Evolutionary conservation across 768 basidiomycete genomes (phyloP), one percentile per base, ranked within the genome.

Genomic region (Omphalotus guepiniiformis): DNA sequence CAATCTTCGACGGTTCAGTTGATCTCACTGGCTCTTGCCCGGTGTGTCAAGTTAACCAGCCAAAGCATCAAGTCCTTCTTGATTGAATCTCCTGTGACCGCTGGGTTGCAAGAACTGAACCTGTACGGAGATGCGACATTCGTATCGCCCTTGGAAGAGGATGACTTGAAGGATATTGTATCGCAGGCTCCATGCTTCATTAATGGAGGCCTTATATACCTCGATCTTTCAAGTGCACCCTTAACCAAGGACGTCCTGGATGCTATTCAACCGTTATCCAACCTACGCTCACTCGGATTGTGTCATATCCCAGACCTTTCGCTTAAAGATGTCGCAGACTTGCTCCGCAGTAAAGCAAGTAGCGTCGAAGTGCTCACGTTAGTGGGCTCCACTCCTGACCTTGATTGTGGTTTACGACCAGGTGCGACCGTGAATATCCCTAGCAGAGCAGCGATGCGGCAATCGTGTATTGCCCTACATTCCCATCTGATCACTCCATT

Each of bases 91-190:
- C 78, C 79, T 0, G 83, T 80, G 4, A 79, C 85, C 2, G 63
- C 64, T 27, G 70, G 73, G 34, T 69, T 94, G 43, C 72, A 68
- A 28, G 90, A 98, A 59, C 74, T 99, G 26, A 89, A 88, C 48
- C 76, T 99, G 4, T 96, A 90, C 57, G 93, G 92, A 22, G 93
- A 96, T 59, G 75, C 74, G 64, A 91, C 93, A 1, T 93, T 87
- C 65, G 71, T 80, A 0, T 87, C 83, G 15, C 82, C 88, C 2
- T 71, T 97, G 26, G 73, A 78, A 6, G 70, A 67, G 43, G 74
- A 78, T 26, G 83, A 96, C 43, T 72, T 98, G 13, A 53, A 60
- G 15, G 73, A 80, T 19, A 80, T 97, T 36, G 63, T 97, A 37
- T 69, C 75, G 5, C 62, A 64, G 15, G 93, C 93, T 0, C 93